Percentiles rank a stretch among this genome's conserved stretches.
phyloP scores from a whole-genome alignment of 176 grass and related monocot genomes.

The Avena insularis region DNA sequence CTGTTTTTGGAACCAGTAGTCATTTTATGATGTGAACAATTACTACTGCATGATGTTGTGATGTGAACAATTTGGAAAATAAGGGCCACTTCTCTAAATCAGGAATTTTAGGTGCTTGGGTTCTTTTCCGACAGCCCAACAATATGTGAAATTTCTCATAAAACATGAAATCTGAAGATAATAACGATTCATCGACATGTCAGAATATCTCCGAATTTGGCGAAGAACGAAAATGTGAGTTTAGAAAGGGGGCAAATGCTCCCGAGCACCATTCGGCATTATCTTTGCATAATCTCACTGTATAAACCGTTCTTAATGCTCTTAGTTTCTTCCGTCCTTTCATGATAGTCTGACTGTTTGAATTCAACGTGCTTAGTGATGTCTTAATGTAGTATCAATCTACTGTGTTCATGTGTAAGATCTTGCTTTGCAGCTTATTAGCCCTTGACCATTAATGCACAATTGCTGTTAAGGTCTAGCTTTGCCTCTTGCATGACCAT shows the following conservation, averaged over 20 bases:
- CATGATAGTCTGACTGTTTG: neutral
- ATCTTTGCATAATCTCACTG: neutral
- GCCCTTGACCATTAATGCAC: neutral
- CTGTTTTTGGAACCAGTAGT: too few species aligned
- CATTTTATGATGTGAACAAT: too few species aligned
- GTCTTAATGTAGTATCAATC: neutral
- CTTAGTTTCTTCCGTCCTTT: neutral
- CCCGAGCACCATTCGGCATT: neutral
- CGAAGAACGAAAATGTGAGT: neutral
- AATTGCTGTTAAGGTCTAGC: neutral
- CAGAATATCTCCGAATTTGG: neutral
- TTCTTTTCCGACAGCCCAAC: neutral
- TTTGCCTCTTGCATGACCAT: neutral
- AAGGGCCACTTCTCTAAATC: too few species aligned
- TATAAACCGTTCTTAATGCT: neutral
- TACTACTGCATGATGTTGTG: too few species aligned
- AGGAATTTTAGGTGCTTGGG: neutral
- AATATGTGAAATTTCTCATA: neutral
- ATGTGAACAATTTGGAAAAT: too few species aligned
- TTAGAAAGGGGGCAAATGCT: neutral
- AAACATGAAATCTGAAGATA: constrained; percentile 13
- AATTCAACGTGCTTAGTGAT: constrained; percentile 14
- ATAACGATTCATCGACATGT: neutral
- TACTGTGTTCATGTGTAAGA: neutral
- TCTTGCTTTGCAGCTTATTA: constrained; percentile 8